Percentiles rank a stretch among this genome's conserved stretches.
These are phyloP conservation scores for Nakataea oryzae DNA, from an alignment of 2,329 filamentous ascomycete genomes.

Conservation along the genomic window DNA sequence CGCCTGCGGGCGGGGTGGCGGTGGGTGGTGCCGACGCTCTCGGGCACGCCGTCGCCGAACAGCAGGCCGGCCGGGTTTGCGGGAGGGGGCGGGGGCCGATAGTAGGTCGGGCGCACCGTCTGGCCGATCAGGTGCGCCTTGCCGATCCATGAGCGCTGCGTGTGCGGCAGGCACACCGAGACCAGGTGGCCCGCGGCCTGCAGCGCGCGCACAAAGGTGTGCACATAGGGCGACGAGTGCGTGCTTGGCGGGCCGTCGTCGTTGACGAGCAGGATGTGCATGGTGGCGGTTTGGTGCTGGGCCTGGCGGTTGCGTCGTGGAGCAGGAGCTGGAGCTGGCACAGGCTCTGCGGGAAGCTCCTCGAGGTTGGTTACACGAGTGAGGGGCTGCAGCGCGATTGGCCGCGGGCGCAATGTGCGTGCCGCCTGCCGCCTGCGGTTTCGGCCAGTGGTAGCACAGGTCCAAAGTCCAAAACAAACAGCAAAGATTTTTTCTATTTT, in stretches of 20 bases:
- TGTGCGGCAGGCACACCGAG: slow-evolving; percentile 82
- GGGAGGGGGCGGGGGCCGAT: slow-evolving; percentile 42
- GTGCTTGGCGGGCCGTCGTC: slow-evolving; percentile 74
- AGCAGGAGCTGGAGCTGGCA: background rate
- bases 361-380: background rate
- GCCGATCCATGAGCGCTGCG: slow-evolving; percentile 94
- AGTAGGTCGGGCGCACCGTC: slow-evolving; percentile 76
- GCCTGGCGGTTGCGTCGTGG: background rate
- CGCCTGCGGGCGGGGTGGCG: slow-evolving; percentile 31
- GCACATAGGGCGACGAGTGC: slow-evolving; percentile 70
- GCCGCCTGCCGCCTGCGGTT: background rate
- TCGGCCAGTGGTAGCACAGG: background rate
- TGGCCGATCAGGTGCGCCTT: slow-evolving; percentile 95
- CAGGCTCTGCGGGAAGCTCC: background rate
- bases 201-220: slow-evolving; percentile 60
- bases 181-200: slow-evolving; percentile 73
- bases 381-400: background rate
- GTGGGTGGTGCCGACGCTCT: slow-evolving; percentile 55
- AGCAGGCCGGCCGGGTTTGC: slow-evolving; percentile 22
- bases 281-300: slow-evolving; percentile 15
- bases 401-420: background rate
- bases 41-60: slow-evolving; percentile 27
- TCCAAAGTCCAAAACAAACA: background rate
- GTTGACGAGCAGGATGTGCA: slow-evolving; percentile 62
- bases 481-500: no score